Percentiles rank a stretch among this genome's conserved stretches.
Conservation (phyloP, 78 protist species). For the Pigoraptor vietnamica region DNA sequence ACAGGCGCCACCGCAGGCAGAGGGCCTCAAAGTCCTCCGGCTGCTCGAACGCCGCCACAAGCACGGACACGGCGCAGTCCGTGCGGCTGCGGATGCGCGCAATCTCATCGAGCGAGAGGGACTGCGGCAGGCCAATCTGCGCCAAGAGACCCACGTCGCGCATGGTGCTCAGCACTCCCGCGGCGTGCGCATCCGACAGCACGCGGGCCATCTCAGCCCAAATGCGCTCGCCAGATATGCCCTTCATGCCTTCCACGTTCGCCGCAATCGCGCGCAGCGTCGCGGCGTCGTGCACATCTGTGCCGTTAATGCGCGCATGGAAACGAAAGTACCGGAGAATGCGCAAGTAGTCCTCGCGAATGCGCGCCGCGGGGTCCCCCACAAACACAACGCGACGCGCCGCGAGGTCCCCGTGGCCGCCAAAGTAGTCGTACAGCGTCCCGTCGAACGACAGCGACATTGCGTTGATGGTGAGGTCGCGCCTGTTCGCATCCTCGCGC, state of each 20-base stretch:
- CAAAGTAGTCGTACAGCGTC: slow-evolving; percentile 23
- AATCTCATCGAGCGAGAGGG: not conserved
- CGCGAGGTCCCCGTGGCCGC: not conserved
- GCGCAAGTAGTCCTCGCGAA: slow-evolving; percentile 35
- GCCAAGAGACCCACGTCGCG: not conserved
- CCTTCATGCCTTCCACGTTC: not conserved
- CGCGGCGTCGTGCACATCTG: slow-evolving; percentile 2
- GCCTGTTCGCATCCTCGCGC: slow-evolving; percentile 18
- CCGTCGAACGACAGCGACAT: slow-evolving; percentile 18
- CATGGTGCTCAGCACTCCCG: not conserved
- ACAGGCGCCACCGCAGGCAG: not conserved
- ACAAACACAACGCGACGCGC: not conserved
- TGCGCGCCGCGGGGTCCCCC: slow-evolving; percentile 17
- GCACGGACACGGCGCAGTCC: not conserved
- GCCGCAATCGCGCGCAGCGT: not conserved
- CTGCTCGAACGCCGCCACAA: not conserved
- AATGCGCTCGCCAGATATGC: slow-evolving; percentile 29
- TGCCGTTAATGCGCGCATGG: slow-evolving; percentile 19
- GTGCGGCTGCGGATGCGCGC: not conserved
- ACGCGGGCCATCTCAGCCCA: slow-evolving; percentile 10
- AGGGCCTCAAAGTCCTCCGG: not conserved
- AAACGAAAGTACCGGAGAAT: slow-evolving; percentile 43
- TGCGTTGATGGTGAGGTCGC: slow-evolving; percentile 30
- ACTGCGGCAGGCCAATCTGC: not conserved
- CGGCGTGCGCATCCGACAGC: not conserved